Percentiles rank a stretch among this genome's conserved stretches.
These are phyloP conservation scores for Boletus sp. DNA, from an alignment of 768 basidiomycete species.

Conservation along the genomic window DNA sequence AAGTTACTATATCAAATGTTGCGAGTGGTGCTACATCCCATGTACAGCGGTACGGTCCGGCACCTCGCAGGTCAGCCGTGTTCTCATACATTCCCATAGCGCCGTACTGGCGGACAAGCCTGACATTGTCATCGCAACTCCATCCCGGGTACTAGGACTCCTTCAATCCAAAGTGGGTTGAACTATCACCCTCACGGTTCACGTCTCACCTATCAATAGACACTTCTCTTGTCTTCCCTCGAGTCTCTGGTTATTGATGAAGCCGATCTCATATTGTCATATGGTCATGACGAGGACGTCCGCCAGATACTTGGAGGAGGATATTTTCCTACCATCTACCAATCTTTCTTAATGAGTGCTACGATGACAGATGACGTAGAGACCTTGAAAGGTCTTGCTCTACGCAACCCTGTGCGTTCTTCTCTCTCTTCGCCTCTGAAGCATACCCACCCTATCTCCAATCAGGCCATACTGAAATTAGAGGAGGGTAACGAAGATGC, in stretches of 20 bases:
- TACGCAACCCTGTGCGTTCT: conserved; percentile 78
- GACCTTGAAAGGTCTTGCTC: conserved; percentile 79
- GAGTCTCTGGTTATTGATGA: conserved; percentile 95
- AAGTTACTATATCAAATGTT: conserved; percentile 70
- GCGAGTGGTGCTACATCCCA: conserved; percentile 69
- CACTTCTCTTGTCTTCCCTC: conserved; percentile 61
- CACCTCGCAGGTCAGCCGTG: neutral
- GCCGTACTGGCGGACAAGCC: conserved; percentile 65
- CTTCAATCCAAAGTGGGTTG: conserved; percentile 64
- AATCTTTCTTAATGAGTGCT: conserved; percentile 95
- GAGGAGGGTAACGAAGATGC: conserved; percentile 87
- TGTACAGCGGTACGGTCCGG: conserved; percentile 59
- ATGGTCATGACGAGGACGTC: conserved; percentile 92
- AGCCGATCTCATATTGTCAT: conserved; percentile 94
- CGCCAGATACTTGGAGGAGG: conserved; percentile 66
- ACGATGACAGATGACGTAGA: conserved; percentile 98
- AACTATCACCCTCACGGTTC: neutral
- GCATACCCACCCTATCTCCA: neutral
- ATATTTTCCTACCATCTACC: conserved; percentile 78
- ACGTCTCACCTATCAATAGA: conserved; percentile 37
- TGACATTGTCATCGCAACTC: conserved; percentile 78
- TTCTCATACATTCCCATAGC: conserved; percentile 32
- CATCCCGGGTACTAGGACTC: conserved; percentile 64
- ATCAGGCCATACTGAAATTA: conserved; percentile 77
- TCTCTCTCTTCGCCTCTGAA: neutral